A percentile compares a stretch with the other conserved stretches of the same genome.
These are phyloP conservation scores for Anisodus acutangulus DNA, from an alignment of 257 asterid genomes.

Conservation along the genomic window DNA sequence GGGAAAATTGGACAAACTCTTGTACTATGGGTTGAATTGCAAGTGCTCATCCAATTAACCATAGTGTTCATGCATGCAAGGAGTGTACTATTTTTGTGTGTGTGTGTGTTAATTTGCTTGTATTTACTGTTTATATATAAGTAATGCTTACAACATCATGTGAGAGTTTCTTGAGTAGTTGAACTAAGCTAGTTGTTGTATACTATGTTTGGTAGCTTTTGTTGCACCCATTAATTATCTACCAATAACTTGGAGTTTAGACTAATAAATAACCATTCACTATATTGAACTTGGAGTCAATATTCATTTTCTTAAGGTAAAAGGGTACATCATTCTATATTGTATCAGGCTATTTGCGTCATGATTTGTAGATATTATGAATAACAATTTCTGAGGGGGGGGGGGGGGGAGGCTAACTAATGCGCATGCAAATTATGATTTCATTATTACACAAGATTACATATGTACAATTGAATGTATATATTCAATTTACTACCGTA, in stretches of 20 bases:
- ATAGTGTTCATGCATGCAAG: slow-evolving; percentile 28
- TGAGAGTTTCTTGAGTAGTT: slow-evolving; percentile 36
- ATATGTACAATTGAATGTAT: not conserved
- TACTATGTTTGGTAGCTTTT: slow-evolving; percentile 42
- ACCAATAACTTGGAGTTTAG: not conserved
- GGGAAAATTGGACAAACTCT: slow-evolving; percentile 27
- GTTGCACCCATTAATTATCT: slow-evolving; percentile 38
- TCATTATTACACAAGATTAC: not conserved
- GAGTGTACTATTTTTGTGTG: not conserved
- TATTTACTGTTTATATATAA: not conserved
- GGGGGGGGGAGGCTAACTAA: not conserved
- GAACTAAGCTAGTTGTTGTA: slow-evolving; percentile 28
- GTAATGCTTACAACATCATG: not conserved
- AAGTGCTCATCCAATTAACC: slow-evolving; percentile 20
- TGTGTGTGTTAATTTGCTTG: not conserved
- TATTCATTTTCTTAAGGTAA: not conserved
- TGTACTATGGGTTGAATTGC: slow-evolving; percentile 25
- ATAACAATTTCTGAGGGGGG: not conserved
- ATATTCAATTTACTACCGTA: not conserved
- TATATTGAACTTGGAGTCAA: not conserved
- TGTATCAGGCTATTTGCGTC: not conserved
- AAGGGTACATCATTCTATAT: not conserved
- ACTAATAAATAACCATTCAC: not conserved
- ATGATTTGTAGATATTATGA: not conserved
- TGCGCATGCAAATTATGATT: not conserved